phyloP scores from a whole-genome alignment of 2,329 filamentous ascomycete genomes.

The Aspergillus arachidicola region DNA sequence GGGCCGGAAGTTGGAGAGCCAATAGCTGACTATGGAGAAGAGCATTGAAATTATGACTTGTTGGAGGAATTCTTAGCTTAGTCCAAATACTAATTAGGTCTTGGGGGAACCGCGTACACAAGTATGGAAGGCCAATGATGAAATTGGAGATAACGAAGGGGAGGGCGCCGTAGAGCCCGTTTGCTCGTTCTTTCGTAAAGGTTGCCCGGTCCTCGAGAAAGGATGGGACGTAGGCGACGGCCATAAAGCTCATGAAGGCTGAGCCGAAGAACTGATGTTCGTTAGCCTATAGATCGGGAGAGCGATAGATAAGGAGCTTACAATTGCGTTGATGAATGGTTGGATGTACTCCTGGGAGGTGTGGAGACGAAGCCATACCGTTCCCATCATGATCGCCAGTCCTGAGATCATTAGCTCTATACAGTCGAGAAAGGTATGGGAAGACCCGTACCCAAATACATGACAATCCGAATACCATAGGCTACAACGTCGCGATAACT shows the following conservation, averaged over 20 bases:
- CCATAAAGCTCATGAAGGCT: constrained; percentile 80
- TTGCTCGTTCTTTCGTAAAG: constrained; percentile 76
- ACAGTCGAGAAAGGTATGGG: fast-evolving
- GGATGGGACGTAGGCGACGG: constrained; percentile 80
- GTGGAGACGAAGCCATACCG: constrained; percentile 76
- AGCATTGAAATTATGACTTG: constrained; percentile 72
- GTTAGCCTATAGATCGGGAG: background rate
- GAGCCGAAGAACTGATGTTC: constrained; percentile 63
- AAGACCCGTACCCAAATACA: constrained; percentile 66
- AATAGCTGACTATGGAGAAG: constrained; percentile 77
- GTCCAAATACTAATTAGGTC: constrained; percentile 9
- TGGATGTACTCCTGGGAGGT: constrained; percentile 73
- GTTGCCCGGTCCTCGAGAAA: constrained; percentile 77
- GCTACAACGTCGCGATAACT: constrained; percentile 81
- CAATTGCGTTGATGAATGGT: constrained; percentile 78
- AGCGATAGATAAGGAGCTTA: constrained; percentile 31
- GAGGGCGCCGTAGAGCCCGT: constrained; percentile 76
- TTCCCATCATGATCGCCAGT: constrained; percentile 84
- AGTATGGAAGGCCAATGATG: constrained; percentile 76
- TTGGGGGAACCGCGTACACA: constrained; percentile 53
- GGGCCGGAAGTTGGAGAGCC: constrained; percentile 74
- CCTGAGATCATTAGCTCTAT: constrained; percentile 35
- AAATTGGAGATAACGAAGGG: constrained; percentile 79
- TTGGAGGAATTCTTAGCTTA: background rate
- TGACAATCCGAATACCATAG: constrained; percentile 78